Evolutionary conservation across 73 alveolate genomes (phyloP), one percentile per base, ranked within the genome.

Genomic region (Paramecium primaurelia): DNA sequence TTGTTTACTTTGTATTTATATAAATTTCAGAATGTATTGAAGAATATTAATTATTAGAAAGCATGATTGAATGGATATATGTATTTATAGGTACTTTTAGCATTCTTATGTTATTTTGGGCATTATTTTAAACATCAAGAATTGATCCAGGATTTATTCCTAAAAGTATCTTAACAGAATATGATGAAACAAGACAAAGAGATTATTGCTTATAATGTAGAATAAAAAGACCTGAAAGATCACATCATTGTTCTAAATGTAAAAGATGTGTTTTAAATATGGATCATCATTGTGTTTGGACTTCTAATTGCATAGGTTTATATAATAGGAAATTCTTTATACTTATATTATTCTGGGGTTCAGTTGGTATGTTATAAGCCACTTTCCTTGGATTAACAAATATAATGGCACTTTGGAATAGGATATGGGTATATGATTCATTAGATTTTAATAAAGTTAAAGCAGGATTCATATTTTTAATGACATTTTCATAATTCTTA

Each of bases 271-370:
- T 94, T 37, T 59, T 94, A 40, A 87, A 90, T 58, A 94, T 94
- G 97, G 97, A 94, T 71, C 97, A 94, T 93, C 97, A 94, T 88
- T 94, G 97, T 84, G 92, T 95, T 6, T 94, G 97, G 97, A 92
- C 93, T n/a, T 58, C 93, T 64, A 94, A 94, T 92, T 94, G 97
- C 83, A 90, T 94, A 3, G 97, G 97, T 7, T 60, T 92, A 11
- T 89, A 59, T 36, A 94, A 94, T 34, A 88, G 96, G 30, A 94
- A 94, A 42, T 47, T 30, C 47, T 94, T 94, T 75, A 34, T 83
- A 25, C 85, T 94, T 18, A 68, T 94, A 37, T 45, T 89, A 37
- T 36, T 87, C 18, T 89, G 94, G 94, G 94, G 94, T 11, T 28
- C 86, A 25, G 8, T 89, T 38, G 86, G 92, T 6, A 49, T 89